phyloP scores from a whole-genome alignment of 805 yeast genomes.

The Candida maesae region DNA sequence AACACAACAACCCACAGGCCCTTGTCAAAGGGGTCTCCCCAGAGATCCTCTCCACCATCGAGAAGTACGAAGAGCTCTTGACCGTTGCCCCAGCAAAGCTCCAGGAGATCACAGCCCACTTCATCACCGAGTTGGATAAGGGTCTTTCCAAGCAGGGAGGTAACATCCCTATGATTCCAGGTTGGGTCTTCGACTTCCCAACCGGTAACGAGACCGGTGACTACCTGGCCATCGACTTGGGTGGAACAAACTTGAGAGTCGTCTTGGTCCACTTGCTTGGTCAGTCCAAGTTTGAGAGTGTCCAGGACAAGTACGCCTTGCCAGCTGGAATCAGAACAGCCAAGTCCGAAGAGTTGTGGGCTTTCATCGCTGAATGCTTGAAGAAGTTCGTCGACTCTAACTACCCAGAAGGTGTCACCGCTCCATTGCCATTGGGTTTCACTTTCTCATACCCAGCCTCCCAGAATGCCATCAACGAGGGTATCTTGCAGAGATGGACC shows the following conservation, averaged over 20 bases:
- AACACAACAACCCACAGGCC: slow-evolving; percentile 8
- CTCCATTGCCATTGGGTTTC: slow-evolving; percentile 79
- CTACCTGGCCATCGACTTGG: slow-evolving; percentile 90
- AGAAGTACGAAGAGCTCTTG: slow-evolving; percentile 56
- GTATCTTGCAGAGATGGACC: slow-evolving; percentile 93
- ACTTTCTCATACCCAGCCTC: slow-evolving; percentile 91
- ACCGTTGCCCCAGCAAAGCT: slow-evolving; percentile 59
- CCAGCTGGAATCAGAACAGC: slow-evolving; percentile 80
- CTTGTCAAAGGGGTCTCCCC: slow-evolving; percentile 51
- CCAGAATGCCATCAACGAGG: slow-evolving; percentile 79
- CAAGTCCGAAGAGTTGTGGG: slow-evolving; percentile 70
- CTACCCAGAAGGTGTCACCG: slow-evolving; percentile 63
- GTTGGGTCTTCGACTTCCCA: slow-evolving; percentile 94
- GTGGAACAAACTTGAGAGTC: slow-evolving; percentile 95
- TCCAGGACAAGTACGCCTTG: slow-evolving; percentile 80
- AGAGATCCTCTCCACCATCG: slow-evolving; percentile 54
- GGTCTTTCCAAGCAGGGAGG: slow-evolving; percentile 77
- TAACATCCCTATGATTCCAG: slow-evolving; percentile 93
- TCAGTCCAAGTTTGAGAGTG: slow-evolving; percentile 75
- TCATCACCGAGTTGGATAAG: slow-evolving; percentile 72
- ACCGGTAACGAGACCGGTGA: slow-evolving; percentile 89
- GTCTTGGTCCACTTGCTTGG: slow-evolving; percentile 85
- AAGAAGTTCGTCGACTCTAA: slow-evolving; percentile 62
- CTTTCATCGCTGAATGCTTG: slow-evolving; percentile 80
- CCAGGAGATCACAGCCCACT: slow-evolving; percentile 66